phyloP scores from a whole-genome alignment of 2,329 filamentous ascomycete genomes.

The Colletotrichum scovillei region DNA sequence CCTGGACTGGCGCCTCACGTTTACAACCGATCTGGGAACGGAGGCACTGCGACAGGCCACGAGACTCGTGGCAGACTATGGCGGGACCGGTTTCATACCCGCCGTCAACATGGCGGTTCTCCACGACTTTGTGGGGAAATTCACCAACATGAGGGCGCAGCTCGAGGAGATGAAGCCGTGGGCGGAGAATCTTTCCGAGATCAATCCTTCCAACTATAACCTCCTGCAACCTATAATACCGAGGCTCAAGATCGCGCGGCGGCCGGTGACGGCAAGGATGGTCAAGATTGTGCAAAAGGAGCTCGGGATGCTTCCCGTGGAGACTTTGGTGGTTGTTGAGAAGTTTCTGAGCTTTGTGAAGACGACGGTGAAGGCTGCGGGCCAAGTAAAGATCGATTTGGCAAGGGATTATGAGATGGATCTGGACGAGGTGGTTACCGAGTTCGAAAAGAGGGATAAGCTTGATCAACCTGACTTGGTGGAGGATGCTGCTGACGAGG shows the following conservation, averaged over 20 bases:
- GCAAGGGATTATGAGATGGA: not conserved
- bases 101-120: not conserved
- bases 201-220: not conserved
- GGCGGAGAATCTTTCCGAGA: not conserved
- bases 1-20: too few relatives aligned
- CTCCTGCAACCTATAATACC: not conserved
- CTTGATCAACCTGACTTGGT: not conserved
- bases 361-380: not conserved
- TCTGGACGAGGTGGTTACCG: not conserved
- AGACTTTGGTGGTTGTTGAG: not conserved
- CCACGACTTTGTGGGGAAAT: not conserved
- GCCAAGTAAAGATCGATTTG: not conserved
- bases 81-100: not conserved
- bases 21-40: too few relatives aligned
- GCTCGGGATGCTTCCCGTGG: conserved; percentile 7
- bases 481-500: not conserved
- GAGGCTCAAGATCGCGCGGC: not conserved
- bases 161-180: not conserved
- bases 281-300: conserved; percentile 26
- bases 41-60: too few relatives aligned
- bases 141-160: not conserved
- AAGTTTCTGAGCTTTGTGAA: not conserved
- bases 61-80: too few relatives aligned
- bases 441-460: not conserved
- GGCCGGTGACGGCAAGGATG: conserved; percentile 7